Conservation (phyloP, 208 protist genomes). For the Novymonas esmeraldas region DNA sequence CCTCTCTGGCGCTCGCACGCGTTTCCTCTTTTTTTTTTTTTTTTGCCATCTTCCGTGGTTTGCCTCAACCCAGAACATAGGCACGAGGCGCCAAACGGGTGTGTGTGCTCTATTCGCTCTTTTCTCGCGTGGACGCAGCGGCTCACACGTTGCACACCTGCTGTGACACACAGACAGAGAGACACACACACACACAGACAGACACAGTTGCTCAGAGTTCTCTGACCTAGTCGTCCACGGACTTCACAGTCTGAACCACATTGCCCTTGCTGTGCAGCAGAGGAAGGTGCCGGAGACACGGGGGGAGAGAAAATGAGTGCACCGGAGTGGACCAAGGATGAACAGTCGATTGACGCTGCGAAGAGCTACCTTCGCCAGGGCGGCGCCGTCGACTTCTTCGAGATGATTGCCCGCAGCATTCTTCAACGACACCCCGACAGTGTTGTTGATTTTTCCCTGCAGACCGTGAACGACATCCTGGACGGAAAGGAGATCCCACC, state of each 20-base stretch:
- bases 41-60: too few species aligned
- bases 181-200: not conserved
- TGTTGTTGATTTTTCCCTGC: constrained; percentile 50
- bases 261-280: not conserved
- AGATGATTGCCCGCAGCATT: constrained; percentile 80
- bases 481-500: constrained; percentile 54
- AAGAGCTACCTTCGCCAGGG: constrained; percentile 87
- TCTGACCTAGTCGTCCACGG: not conserved
- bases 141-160: not conserved
- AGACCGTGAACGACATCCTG: constrained; percentile 68
- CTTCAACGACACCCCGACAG: constrained; percentile 71
- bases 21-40: too few species aligned
- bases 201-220: not conserved
- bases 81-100: too few species aligned
- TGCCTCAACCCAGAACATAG: too few species aligned
- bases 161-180: not conserved
- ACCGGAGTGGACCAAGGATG: constrained; percentile 84
- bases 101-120: too few species aligned
- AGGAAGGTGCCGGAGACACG: not conserved
- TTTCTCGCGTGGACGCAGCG: too few species aligned
- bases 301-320: constrained; percentile 23
- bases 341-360: constrained; percentile 83
- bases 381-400: constrained; percentile 88
- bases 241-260: not conserved
- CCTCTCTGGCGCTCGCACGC: too few species aligned